Evolutionary conservation across 805 yeast genomes (phyloP), one percentile per base, ranked within the genome.

Genomic region (Kodamaea leandrae): DNA sequence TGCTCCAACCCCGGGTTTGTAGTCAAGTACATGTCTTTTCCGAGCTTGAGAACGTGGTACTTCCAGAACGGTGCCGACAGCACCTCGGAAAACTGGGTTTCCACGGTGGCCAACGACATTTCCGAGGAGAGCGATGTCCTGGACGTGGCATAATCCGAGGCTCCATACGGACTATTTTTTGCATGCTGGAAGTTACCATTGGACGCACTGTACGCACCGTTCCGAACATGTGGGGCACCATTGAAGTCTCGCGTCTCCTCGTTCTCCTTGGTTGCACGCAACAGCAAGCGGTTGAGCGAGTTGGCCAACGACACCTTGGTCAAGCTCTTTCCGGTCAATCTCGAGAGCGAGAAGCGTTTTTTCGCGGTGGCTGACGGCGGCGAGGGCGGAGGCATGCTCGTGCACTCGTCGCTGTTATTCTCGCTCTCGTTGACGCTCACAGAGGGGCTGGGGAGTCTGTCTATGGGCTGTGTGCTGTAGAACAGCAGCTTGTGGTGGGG

Each of bases 1-100:
- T 83, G 88, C 46, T 75, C 71, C 14, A 67, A 58, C 16, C 78
- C 80, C 0, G 89, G 89, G 49, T 80, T 83, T 0, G 90, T 83
- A 1, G 88, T 74, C 34, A 83, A 53, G 53, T 81, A 82, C 35
- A 80, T 60, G 48, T 76, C 80, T 28, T 67, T 70, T 8, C 80
- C 79, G 38, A 78, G 62, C 40, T 68, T 71, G 17, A 78, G 54
- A 4, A 82, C 63, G 53, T 83, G 89, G 51, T 82, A 83, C 53
- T 81, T 82, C 81, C 83, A 80, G 48, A 69, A 75, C 13, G 68
- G 71, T 16, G 60, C 42, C 10, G 37, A 34, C 10, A 24, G 32
- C 24, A 25, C n/a, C 28, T 36, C 24, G 9, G 32, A 28, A 14
- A 32, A 32, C 19, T 37, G 46, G 7, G 44, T 34, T 24, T 47